phyloP scores from a whole-genome alignment of 257 asterid species.

The Nicotiana obtusifolia region DNA sequence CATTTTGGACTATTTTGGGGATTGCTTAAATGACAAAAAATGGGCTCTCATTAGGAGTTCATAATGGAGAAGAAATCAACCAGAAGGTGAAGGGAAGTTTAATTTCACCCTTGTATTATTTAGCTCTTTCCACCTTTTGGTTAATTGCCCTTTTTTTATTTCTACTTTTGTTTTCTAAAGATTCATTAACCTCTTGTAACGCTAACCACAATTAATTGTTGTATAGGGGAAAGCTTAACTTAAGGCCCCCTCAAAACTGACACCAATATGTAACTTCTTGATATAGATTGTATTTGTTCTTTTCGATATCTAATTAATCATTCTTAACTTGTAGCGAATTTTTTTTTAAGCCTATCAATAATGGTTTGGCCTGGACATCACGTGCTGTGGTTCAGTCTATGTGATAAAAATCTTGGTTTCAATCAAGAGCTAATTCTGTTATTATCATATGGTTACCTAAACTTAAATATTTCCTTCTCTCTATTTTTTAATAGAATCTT shows the following conservation, averaged over 20 bases:
- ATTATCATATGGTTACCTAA: too few relatives aligned
- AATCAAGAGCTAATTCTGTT: too few relatives aligned
- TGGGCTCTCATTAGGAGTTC: too few relatives aligned
- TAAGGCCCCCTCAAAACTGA: not conserved
- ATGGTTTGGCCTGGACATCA: not conserved
- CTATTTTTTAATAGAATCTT: too few relatives aligned
- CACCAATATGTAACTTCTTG: not conserved
- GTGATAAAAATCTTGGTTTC: too few relatives aligned
- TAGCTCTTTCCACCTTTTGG: constrained; percentile 29
- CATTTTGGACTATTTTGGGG: constrained; percentile 23
- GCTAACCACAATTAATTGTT: constrained; percentile 11
- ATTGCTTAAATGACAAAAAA: constrained; percentile 1
- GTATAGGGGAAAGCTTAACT: not conserved
- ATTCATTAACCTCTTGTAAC: not conserved
- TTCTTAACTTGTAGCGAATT: not conserved
- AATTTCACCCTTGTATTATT: constrained; percentile 18
- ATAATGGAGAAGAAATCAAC: too few relatives aligned
- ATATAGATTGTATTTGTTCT: not conserved
- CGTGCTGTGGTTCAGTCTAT: not conserved
- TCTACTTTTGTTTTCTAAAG: not conserved
- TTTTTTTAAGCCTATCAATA: not conserved
- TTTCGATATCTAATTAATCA: not conserved
- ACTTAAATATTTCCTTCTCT: too few relatives aligned
- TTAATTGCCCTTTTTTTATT: not conserved
- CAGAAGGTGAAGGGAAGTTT: too few relatives aligned